These are phyloP conservation scores for Aspergillus pseudonomiae DNA, from an alignment of 2,329 filamentous ascomycete genomes.

Conservation along the genomic window DNA sequence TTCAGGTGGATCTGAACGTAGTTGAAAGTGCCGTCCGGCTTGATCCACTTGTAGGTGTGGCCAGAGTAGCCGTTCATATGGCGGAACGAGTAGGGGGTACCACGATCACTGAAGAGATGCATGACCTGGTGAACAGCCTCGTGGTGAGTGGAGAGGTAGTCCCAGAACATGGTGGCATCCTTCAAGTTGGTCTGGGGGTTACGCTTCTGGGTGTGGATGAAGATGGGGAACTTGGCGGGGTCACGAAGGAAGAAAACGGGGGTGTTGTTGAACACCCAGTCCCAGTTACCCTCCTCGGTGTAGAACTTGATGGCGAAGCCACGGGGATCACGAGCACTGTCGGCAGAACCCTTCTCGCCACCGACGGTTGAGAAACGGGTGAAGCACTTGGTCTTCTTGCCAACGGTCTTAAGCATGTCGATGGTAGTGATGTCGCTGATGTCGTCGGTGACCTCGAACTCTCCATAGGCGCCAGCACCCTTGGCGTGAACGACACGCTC, in stretches of 20 bases:
- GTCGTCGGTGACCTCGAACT: constrained; percentile 52
- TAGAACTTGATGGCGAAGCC: constrained; percentile 75
- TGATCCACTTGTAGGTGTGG: constrained; percentile 69
- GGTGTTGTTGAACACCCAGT: constrained; percentile 73
- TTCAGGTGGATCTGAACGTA: constrained; percentile 69
- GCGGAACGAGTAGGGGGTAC: constrained; percentile 66
- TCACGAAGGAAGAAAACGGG: constrained; percentile 77
- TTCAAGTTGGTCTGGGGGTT: constrained; percentile 70
- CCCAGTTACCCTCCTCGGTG: constrained; percentile 74
- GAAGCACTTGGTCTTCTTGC: constrained; percentile 69
- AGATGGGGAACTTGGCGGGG: constrained; percentile 71
- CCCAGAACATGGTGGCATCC: constrained; percentile 72
- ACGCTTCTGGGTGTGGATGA: constrained; percentile 77
- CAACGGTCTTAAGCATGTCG: constrained; percentile 59
- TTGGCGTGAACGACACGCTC: constrained; percentile 49
- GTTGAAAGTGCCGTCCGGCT: constrained; percentile 66
- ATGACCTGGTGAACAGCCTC: constrained; percentile 67
- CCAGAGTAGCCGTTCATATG: constrained; percentile 71
- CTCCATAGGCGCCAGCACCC: constrained; percentile 46
- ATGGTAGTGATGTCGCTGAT: constrained; percentile 52
- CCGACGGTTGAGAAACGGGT: constrained; percentile 76
- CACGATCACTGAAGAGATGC: constrained; percentile 67
- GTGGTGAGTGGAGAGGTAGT: constrained; percentile 62
- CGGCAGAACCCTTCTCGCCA: constrained; percentile 71
- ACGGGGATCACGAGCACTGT: constrained; percentile 71